Conservation (phyloP, 2,329 filamentous ascomycete species). For the Cadophora sp. region DNA sequence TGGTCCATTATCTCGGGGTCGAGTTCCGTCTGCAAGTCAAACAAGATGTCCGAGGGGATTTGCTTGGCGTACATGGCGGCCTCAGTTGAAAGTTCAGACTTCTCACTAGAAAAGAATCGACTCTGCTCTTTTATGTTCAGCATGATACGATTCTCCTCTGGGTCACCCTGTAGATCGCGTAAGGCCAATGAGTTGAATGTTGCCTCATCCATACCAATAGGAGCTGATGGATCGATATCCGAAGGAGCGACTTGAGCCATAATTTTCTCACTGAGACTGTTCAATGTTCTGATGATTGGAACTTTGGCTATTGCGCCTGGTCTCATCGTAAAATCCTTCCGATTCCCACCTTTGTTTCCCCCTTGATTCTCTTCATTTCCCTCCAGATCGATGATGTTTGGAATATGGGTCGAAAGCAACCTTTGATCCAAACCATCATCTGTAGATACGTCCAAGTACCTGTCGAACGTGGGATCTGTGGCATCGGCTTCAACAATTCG, state of each 20-base stretch:
- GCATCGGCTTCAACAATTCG: conserved; percentile 80
- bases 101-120: conserved; percentile 74
- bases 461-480: conserved; percentile 81
- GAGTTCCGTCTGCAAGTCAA: conserved; percentile 68
- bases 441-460: conserved; percentile 80
- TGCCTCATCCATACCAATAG: conserved; percentile 73
- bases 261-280: conserved; percentile 91
- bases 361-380: conserved; percentile 96
- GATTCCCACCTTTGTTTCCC: conserved; percentile 80
- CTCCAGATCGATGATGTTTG: conserved; percentile 89
- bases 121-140: conserved; percentile 90
- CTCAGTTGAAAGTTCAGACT: conserved; percentile 49
- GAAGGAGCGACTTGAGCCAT: conserved; percentile 85
- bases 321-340: conserved; percentile 89
- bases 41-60: conserved; percentile 71
- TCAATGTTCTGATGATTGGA: conserved; percentile 87
- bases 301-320: conserved; percentile 77
- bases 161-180: conserved; percentile 78
- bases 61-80: conserved; percentile 68
- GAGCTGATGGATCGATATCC: conserved; percentile 71
- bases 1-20: conserved; percentile 52
- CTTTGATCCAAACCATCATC: conserved; percentile 58
- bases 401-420: conserved; percentile 70
- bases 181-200: conserved; percentile 78
- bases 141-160: conserved; percentile 77